A percentile compares a stretch with the other conserved stretches of the same genome.
Evolutionary conservation across 257 asterid genomes (phyloP).

Genomic region (Primulina tabacum): DNA sequence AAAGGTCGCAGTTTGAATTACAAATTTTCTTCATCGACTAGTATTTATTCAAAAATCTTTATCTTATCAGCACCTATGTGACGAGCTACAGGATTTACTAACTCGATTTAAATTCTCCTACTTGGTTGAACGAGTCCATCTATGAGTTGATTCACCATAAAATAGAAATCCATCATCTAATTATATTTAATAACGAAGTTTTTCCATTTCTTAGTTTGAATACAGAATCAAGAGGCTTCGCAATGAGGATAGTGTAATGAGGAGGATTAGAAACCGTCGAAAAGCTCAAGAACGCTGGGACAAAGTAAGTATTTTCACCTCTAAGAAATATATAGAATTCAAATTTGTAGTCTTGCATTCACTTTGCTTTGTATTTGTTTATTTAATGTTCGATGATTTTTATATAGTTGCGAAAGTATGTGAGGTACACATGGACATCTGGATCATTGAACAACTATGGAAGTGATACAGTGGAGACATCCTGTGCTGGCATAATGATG

Average conservation of each 20-base stretch:
- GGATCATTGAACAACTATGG: conserved; percentile 42
- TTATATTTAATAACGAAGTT: conserved; percentile 17
- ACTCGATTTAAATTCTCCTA: too few species aligned
- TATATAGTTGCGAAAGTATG: conserved; percentile 76
- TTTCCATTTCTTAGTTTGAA: conserved; percentile 60
- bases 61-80: too few species aligned
- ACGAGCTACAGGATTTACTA: too few species aligned
- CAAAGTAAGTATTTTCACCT: conserved; percentile 54
- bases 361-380: conserved; percentile 9
- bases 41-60: too few species aligned
- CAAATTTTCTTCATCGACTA: too few species aligned
- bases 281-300: conserved; percentile 86
- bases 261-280: conserved; percentile 58
- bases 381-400: conserved; percentile 20
- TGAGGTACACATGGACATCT: conserved; percentile 73
- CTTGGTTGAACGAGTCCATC: too few species aligned
- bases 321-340: neutral
- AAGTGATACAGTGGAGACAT: conserved; percentile 38
- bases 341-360: conserved; percentile 19
- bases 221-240: conserved; percentile 78
- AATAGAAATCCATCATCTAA: conserved; percentile 9
- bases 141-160: neutral
- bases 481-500: conserved; percentile 46
- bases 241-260: conserved; percentile 69
- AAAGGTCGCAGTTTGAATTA: too few species aligned